Percentiles rank a stretch among this genome's conserved stretches.
phyloP scores from a whole-genome alignment of 2,329 filamentous ascomycete species.

The Dactylellina leptospora region DNA sequence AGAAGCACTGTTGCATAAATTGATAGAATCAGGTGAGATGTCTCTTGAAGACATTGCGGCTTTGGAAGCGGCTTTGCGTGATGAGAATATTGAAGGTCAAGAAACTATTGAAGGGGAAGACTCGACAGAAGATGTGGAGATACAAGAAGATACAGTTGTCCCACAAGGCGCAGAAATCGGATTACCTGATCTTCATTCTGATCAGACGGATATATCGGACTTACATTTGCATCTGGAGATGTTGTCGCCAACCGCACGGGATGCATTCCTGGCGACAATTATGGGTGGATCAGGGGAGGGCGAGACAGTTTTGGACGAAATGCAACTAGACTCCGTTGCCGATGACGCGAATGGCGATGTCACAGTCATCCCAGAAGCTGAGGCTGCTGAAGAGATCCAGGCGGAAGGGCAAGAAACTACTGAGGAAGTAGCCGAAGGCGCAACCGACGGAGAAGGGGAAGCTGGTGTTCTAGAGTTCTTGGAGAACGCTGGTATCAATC shows the following conservation, averaged over 20 bases:
- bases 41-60: constrained; percentile 42
- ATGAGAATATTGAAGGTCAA: constrained; percentile 11
- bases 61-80: constrained; percentile 29
- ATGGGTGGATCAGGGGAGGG: constrained; percentile 16
- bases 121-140: background rate
- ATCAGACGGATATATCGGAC: constrained; percentile 46
- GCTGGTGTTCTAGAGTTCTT: constrained; percentile 30
- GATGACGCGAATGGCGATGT: background rate
- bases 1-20: constrained; percentile 15
- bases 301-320: constrained; percentile 12
- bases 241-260: constrained; percentile 28
- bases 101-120: background rate
- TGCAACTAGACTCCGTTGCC: constrained; percentile 8
- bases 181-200: constrained; percentile 34
- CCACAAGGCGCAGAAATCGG: constrained; percentile 4
- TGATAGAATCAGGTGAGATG: constrained; percentile 47
- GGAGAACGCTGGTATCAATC: constrained; percentile 39
- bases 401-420: background rate
- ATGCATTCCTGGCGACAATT: constrained; percentile 30
- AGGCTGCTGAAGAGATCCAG: background rate
- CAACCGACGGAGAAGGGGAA: constrained; percentile 14
- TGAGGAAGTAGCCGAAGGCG: background rate
- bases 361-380: background rate
- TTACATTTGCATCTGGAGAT: constrained; percentile 39
- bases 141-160: background rate